Base-by-base conservation (phyloP, 2,329 filamentous ascomycete species). In the Zymoseptoria crescenta region DNA sequence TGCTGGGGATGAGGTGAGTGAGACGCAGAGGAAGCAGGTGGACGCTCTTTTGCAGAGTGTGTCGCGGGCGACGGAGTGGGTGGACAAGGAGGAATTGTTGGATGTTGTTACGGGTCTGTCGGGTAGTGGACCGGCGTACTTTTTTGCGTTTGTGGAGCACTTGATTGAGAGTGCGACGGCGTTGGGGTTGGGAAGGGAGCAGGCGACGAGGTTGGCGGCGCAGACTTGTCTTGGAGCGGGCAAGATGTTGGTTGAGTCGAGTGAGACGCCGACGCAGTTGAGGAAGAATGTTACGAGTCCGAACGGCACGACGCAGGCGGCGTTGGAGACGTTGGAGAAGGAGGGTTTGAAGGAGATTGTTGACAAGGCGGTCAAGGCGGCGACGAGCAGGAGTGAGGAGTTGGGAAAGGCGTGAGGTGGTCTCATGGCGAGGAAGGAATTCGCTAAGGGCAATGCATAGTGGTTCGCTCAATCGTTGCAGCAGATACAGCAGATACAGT, bases 141-240 rank as follows among this genome's bases (percentile, higher is more conserved):
- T 66, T 62, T 69, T 68, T 55, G 65, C 65, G 49, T 66, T 69
- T 60, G 66, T 67, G n/a, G 67, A 69, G 62, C 65, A 68, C 54
- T 60, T 69, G 10, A 58, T 69, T 20, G 59, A 65, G n/a, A 67
- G 65, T 41, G 66, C 64, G 3, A 63, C 62, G 21, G 61, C 62
- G 49, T 61, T 67, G 28, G 67, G 67, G 8, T 60, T 69, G 10
- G 62, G 64, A 1, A 57, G 66, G 55, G 66, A 66, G 55, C 65
- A 68, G 52, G 67, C 67, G 5, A 67, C 65, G 6, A 58, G 66
- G 16, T 59, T 69, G 29, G 66, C 67, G 8, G 64, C 60, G 9
- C 67, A 69, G 58, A 69, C 67, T 10, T 69, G 67, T 56, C 58
- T 69, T 4, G 67, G 67, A 13, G 67, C 67, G 21, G 67, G 67